Percentiles rank a stretch among this genome's conserved stretches.
Conservation (phyloP, 1,284 basidiomycete genomes). For the Heterobasidion parviporum region DNA sequence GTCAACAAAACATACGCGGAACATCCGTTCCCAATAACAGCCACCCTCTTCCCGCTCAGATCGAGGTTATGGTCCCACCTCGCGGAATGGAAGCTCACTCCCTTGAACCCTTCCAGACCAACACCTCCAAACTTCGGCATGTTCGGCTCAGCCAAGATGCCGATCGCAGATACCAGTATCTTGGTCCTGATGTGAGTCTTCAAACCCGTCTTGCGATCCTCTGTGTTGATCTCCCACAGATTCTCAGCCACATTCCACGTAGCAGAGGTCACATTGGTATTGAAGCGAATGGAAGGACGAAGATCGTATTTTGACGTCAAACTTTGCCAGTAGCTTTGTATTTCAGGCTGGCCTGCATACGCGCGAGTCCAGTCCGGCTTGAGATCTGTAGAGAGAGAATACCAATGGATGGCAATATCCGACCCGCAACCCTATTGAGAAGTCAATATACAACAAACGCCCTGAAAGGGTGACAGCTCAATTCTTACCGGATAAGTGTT, state of each 20-base stretch:
- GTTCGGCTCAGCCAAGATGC: constrained; percentile 30
- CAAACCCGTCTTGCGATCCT: constrained; percentile 20
- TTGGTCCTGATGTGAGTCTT: constrained; percentile 12
- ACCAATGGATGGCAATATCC: constrained; percentile 23
- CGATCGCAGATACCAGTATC: constrained; percentile 38
- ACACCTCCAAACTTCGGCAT: constrained; percentile 27
- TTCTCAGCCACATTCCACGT: constrained; percentile 30
- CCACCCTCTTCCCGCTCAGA: constrained; percentile 26
- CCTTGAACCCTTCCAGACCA: constrained; percentile 29
- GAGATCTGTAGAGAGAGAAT: constrained; percentile 22
- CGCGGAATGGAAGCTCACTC: constrained; percentile 29
- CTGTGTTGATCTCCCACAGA: constrained; percentile 24
- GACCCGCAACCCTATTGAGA: constrained; percentile 15
- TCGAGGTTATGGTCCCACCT: constrained; percentile 27
- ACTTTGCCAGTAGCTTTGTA: constrained; percentile 22
- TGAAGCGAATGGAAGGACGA: constrained; percentile 16
- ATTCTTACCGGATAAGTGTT: constrained; percentile 22
- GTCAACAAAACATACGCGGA: constrained; percentile 14
- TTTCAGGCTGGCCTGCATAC: constrained; percentile 22
- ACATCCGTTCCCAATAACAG: constrained; percentile 33
- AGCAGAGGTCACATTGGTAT: constrained; percentile 27
- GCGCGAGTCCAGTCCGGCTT: constrained; percentile 23
- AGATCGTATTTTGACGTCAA: constrained; percentile 19
- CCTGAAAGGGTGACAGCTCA: not conserved
- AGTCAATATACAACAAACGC: not conserved